A percentile compares a stretch with the other conserved stretches of the same genome.
These are phyloP conservation scores for Camillea tinctor DNA, from an alignment of 2,329 filamentous ascomycete species.

Conservation along the genomic window DNA sequence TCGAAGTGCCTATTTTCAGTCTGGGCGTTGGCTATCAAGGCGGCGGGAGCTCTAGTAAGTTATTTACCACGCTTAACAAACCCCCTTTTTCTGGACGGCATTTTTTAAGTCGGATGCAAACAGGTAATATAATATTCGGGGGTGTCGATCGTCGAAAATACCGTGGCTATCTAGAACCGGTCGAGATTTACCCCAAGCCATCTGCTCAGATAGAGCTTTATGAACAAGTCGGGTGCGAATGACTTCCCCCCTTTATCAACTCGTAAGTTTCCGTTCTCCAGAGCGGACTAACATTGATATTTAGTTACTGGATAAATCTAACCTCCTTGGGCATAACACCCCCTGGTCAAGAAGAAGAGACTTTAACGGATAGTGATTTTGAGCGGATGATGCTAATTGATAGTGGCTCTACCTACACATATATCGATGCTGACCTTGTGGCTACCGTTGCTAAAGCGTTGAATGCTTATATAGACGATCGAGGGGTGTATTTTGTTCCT, in stretches of 20 bases:
- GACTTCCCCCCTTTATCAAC: neutral
- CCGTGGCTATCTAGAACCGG: constrained; percentile 33
- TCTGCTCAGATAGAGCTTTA: constrained; percentile 32
- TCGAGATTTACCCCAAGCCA: constrained; percentile 36
- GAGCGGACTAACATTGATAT: neutral
- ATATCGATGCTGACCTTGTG: constrained; percentile 57
- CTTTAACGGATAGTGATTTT: constrained; percentile 32
- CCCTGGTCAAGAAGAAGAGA: constrained; percentile 23
- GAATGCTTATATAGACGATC: constrained; percentile 30
- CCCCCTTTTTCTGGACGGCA: neutral
- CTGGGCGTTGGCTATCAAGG: constrained; percentile 35
- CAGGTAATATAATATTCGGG: constrained; percentile 43
- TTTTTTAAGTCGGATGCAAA: neutral
- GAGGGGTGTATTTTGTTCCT: constrained; percentile 32
- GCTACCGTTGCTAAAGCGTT: constrained; percentile 37
- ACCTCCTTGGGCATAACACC: constrained; percentile 36
- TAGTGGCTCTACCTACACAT: constrained; percentile 62
- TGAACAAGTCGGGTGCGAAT: constrained; percentile 32
- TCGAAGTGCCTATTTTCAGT: constrained; percentile 38
- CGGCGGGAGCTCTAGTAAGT: constrained; percentile 31
- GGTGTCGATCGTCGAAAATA: constrained; percentile 47
- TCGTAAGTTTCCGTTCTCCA: neutral
- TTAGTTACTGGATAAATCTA: constrained; percentile 38
- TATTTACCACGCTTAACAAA: neutral
- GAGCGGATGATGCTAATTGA: constrained; percentile 53